Evolutionary conservation across 352 stramenopile species (phyloP), one percentile per base, ranked within the genome.

Genomic region (Elongisporangium anandrum): DNA sequence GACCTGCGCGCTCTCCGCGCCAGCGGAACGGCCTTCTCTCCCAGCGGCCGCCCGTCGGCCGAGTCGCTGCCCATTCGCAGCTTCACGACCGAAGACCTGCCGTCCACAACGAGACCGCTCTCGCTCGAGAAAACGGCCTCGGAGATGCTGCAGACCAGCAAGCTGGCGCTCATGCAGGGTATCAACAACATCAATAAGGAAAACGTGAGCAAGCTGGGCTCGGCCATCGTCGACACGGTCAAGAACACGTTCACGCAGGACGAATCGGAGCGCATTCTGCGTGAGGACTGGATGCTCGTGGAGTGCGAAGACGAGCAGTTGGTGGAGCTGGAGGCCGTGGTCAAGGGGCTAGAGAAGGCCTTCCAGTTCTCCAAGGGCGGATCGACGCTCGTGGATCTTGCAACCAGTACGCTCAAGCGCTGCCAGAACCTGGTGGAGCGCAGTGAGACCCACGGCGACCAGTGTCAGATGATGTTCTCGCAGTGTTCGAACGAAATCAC

Each of bases 301-400:
- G 82, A 93, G 68, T 89, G 77, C 26, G 86, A 95, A 60, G 84
- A 92, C 24, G 58, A 88, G 55, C 72, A 92, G 62, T 70, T 95
- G 12, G 57, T 66, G 16, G 69, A 77, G 47, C 70, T 95, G 3
- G 80, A 88, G 50, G 61, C 79, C 3, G 72, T 81, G 21, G 72
- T 95, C 39, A 69, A 77, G 24, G 76, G 81, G 23, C 70, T 95
- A 0, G 74, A 91, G 48, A 80, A 88, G 49, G 86, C 83, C n/a
- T 90, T 95, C 63, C 77, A 92, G 64, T 90, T 95, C 60, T 86
- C 79, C 41, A 91, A 92, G 61, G 50, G 71, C 22, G 73, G 86
- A 6, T 74, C 74, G 15, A 77, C 72, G 19, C 69, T 93, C 4
- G 84, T 87, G 29, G 85, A 87, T 52, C 65, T 94, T 39, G 85